Conservation (phyloP, 768 basidiomycete species). For the Psilocybe azurescens region DNA sequence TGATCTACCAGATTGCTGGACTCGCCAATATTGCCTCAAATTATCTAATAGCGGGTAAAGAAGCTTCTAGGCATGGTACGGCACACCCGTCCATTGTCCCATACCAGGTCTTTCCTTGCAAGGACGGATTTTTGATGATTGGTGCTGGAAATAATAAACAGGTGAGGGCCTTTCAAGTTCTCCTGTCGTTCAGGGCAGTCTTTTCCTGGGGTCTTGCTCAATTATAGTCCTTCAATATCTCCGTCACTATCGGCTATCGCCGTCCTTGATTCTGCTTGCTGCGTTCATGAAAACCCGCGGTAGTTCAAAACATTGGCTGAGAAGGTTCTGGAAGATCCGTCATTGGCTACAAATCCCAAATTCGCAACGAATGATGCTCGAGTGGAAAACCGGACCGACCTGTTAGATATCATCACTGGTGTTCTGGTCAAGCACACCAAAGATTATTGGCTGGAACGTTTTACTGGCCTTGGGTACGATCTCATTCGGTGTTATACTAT, state of each 20-base stretch:
- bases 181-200: neutral
- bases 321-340: slow-evolving; percentile 64
- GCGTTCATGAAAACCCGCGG: slow-evolving; percentile 1
- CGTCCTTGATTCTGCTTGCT: slow-evolving; percentile 1
- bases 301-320: slow-evolving; percentile 76
- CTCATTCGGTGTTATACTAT: neutral
- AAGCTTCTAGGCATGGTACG: slow-evolving; percentile 89
- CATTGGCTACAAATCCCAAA: slow-evolving; percentile 60
- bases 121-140: slow-evolving; percentile 90
- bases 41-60: slow-evolving; percentile 85
- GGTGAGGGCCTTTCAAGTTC: slow-evolving; percentile 40
- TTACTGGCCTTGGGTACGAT: slow-evolving; percentile 82
- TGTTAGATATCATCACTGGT: slow-evolving; percentile 71
- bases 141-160: slow-evolving; percentile 92
- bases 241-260: slow-evolving; percentile 7
- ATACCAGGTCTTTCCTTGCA: slow-evolving; percentile 89
- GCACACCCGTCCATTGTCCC: slow-evolving; percentile 94
- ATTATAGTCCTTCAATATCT: slow-evolving; percentile 6
- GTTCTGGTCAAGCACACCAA: slow-evolving; percentile 60
- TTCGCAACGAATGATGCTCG: slow-evolving; percentile 79
- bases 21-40: slow-evolving; percentile 93
- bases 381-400: slow-evolving; percentile 74
- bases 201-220: neutral
- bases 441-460: slow-evolving; percentile 74
- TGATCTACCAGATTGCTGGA: slow-evolving; percentile 71